Base-by-base conservation (phyloP, 139 green algal species). In the Astrephomene gubernaculifera region DNA sequence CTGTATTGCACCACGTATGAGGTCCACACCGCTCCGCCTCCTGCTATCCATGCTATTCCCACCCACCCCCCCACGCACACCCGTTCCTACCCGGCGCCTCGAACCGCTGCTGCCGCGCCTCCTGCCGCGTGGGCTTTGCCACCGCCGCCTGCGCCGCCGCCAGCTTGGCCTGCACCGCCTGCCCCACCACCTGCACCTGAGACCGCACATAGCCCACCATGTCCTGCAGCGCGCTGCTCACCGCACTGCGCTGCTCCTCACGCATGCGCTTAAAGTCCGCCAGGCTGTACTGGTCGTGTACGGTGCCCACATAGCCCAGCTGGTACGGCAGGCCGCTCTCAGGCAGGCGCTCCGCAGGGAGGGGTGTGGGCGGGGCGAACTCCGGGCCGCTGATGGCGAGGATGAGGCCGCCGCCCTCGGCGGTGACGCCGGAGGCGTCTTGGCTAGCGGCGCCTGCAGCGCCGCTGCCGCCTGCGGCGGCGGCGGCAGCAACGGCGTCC, bases 121-220 rank as follows among this genome's bases (percentile, higher is more conserved):
- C 44, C 36, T 86, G 68, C 3, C 61, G 68, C 22, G 76, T 88
- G 43, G 61, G 87, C 36, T 67, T 79, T 7, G 87, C 76, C n/a
- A 88, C 43, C 49, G 87, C 87, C 29, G 82, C 87, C 52, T 72
- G 80, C 54, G 87, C 87, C 27, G 52, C 36, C 22, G 29, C 73
- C 75, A 91, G 45, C 29, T 45, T 41, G 10, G n/a, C 61, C 44
- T 60, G 49, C 25, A 91, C 82, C 35, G 36, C 70, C 35, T 52
- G n/a, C 3, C 82, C 87, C 36, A 91, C 87, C n/a, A 83, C 76
- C 49, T 86, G 87, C 39, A 84, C 63, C 64, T 85, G 79, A 22
- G 63, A 44, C 22, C 79, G 63, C 63, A 85, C 79, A 45, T 89
- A 83, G 0, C 60, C 25, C 60, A 89, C 54, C 41, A 83, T 70